Evolutionary conservation across 148 eudicot genomes (phyloP), one percentile per base, ranked within the genome.

Genomic region (Rhododendron ferrugineum): DNA sequence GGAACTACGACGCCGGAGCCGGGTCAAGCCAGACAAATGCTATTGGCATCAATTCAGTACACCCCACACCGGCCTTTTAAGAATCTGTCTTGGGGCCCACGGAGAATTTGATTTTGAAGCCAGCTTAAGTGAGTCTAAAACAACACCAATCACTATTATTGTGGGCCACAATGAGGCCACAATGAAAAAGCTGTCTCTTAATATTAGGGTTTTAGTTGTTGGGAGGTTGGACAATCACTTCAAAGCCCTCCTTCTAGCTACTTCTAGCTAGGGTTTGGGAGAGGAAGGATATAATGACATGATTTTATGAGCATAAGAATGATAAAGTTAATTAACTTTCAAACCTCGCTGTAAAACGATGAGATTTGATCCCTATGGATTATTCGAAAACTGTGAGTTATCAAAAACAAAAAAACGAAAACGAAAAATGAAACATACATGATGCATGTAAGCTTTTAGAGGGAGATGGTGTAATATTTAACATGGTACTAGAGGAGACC

Each of bases 171-270:
- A 52, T 15, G 22, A 8, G 62, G 54, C 26, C 64, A 16, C 40
- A 32, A 52, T 15, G 22, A 8, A 6, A 80, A 32, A 52, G 26
- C 11, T 32, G 42, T 52, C 26, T 80, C 23, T 30, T 8, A 15
- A 32, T 56, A 62, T 46, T 64, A 75, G 40, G 50, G 76, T 74
- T 86, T 23, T 11, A 3, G 83, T 79, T 42, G 82, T 80, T 83
- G 50, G 90, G 86, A 81, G 26, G 90, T 83, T 87, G 87, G 44
- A 86, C 85, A 26, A 86, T 90, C 92, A 90, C 77, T 83, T 86
- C 90, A 68, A 32, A 79, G 84, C 78, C 72, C 83, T 84, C 84
- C 87, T 85, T 85, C 36, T 42, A 62, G n/a, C 46, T 52, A 76
- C 87, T 85, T 85, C 36, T 42, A 62, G n/a, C 46, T 52, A 76